A percentile compares a stretch with the other conserved stretches of the same genome.
Conservation (phyloP, 805 yeast species). For the Myxozyma geophila region DNA sequence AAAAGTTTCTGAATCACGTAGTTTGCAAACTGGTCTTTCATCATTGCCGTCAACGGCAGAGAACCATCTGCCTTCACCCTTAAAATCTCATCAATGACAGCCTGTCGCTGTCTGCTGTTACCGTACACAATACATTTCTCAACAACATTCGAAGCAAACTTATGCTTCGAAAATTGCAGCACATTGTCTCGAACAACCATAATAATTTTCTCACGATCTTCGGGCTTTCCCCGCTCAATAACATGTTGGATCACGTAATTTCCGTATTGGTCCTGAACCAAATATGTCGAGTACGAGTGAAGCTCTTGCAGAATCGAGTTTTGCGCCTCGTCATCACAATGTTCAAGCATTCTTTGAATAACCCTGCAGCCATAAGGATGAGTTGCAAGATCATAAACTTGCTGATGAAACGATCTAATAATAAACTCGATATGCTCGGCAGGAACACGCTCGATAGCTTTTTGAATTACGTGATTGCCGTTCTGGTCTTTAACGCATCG, state of each 20-base stretch:
- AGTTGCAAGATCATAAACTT: conserved; percentile 82
- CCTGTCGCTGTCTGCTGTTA: conserved; percentile 60
- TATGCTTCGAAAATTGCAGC: conserved; percentile 88
- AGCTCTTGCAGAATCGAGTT: conserved; percentile 69
- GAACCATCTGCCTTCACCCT: conserved; percentile 46
- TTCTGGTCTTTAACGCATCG: conserved; percentile 90
- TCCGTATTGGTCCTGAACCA: conserved; percentile 96
- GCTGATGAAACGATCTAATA: conserved; percentile 62
- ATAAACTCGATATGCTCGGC: conserved; percentile 71
- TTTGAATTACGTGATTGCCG: conserved; percentile 97
- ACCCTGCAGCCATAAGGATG: conserved; percentile 99
- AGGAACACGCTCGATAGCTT: conserved; percentile 86
- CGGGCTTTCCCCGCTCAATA: conserved; percentile 70
- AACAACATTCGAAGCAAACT: conserved; percentile 96
- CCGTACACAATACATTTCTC: conserved; percentile 89
- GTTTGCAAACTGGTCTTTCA: conserved; percentile 97
- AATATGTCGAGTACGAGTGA: conserved; percentile 67
- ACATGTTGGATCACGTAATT: conserved; percentile 97
- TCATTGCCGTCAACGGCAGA: conserved; percentile 72
- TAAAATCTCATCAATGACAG: conserved; percentile 65
- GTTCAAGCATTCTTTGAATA: conserved; percentile 87
- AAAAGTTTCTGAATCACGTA: conserved; percentile 95
- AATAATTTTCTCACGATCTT: conserved; percentile 65
- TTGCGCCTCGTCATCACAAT: conserved; percentile 69
- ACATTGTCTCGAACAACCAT: conserved; percentile 70